Evolutionary conservation across 805 yeast species (phyloP).

Genomic region (Ogataea allantospora): DNA sequence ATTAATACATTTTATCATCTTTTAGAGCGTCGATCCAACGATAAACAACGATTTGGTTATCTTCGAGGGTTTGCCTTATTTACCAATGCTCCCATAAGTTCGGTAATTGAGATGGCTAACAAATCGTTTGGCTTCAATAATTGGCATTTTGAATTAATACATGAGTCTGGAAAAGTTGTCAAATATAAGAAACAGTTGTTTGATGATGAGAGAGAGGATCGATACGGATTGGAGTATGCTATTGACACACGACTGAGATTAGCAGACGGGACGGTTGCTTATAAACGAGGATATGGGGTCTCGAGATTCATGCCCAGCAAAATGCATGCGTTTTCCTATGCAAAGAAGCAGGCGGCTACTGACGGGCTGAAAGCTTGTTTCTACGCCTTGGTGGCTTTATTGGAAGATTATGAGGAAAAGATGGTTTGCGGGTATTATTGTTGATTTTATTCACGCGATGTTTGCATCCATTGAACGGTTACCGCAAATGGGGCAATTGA

Average conservation of each 20-base stretch:
- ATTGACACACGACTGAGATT: constrained; percentile 38
- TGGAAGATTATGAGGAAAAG: constrained; percentile 31
- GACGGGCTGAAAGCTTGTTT: constrained; percentile 46
- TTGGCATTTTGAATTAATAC: constrained; percentile 44
- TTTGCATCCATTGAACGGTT: constrained; percentile 13
- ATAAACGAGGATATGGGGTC: constrained; percentile 41
- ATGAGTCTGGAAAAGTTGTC: constrained; percentile 18
- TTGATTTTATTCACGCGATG: constrained; percentile 8
- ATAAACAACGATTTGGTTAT: constrained; percentile 8
- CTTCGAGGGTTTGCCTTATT: constrained; percentile 14
- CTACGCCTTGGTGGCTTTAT: constrained; percentile 32
- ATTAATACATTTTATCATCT: constrained; percentile 19
- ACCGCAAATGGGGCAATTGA: constrained; percentile 29
- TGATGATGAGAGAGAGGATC: constrained; percentile 21
- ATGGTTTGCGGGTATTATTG: constrained; percentile 24
- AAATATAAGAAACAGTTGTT: constrained; percentile 11
- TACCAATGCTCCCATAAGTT: constrained; percentile 20
- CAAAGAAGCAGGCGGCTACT: constrained; percentile 48
- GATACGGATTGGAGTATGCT: constrained; percentile 19
- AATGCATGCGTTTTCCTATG: constrained; percentile 35
- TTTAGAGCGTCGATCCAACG: constrained; percentile 19
- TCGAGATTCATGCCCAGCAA: constrained; percentile 35
- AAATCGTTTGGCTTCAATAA: constrained; percentile 50
- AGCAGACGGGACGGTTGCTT: constrained; percentile 43
- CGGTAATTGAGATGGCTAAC: constrained; percentile 41